phyloP scores from a whole-genome alignment of 2,329 filamentous ascomycete genomes.

The Eurotiales sp. region DNA sequence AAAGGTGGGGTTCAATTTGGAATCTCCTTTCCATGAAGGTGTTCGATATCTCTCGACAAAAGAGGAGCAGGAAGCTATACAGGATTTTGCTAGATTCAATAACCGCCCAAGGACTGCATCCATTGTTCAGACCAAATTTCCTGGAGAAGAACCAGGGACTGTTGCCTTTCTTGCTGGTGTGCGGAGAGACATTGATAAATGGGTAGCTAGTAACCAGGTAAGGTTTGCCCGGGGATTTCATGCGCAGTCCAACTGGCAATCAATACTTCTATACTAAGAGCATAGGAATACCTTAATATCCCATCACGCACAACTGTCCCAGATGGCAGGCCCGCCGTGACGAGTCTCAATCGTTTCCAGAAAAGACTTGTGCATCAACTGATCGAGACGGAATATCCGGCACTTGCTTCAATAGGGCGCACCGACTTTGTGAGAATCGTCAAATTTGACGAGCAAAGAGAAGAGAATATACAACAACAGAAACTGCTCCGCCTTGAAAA shows the following conservation, averaged over 20 bases:
- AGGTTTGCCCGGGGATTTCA: constrained; percentile 13
- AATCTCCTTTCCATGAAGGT: constrained; percentile 53
- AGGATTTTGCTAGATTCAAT: constrained; percentile 38
- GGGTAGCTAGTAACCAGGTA: constrained; percentile 34
- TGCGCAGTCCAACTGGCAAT: constrained; percentile 9
- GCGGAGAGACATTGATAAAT: constrained; percentile 44
- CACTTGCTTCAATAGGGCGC: constrained; percentile 35
- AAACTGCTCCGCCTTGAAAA: constrained; percentile 26
- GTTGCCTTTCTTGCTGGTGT: constrained; percentile 49
- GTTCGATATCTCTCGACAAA: constrained; percentile 56
- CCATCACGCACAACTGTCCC: constrained; percentile 27
- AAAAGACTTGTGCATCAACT: constrained; percentile 64
- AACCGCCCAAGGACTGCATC: constrained; percentile 33
- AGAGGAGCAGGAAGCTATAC: constrained; percentile 51
- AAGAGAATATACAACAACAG: constrained; percentile 27
- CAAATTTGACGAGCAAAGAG: constrained; percentile 32
- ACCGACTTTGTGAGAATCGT: constrained; percentile 40
- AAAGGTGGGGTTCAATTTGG: constrained; percentile 56
- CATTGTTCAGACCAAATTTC: constrained; percentile 41
- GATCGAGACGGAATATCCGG: constrained; percentile 57
- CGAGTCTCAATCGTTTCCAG: constrained; percentile 54
- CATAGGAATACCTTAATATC: constrained; percentile 44
- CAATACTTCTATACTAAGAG: constrained; percentile 18
- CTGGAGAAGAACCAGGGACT: constrained; percentile 50
- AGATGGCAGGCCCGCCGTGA: constrained; percentile 20